A percentile compares a stretch with the other conserved stretches of the same genome.
Evolutionary conservation across 768 basidiomycete species (phyloP).

Genomic region (Myochromella boudieri): DNA sequence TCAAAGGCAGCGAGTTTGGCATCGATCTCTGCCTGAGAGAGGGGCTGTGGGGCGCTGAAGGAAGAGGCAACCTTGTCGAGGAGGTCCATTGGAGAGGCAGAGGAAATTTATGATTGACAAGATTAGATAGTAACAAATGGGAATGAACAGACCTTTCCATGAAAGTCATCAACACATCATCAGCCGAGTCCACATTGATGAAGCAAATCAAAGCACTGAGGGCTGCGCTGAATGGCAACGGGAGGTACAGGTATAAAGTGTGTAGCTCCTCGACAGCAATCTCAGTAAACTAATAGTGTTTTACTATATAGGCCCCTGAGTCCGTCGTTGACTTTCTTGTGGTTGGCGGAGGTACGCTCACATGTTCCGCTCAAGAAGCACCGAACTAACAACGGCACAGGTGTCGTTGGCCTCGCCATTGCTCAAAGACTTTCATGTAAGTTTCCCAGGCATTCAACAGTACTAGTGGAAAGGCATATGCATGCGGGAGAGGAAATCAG

Average conservation of each 20-base stretch:
- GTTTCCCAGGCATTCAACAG: slow-evolving; percentile 70
- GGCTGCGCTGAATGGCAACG: slow-evolving; percentile 61
- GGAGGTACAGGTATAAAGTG: slow-evolving; percentile 64
- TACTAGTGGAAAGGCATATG: slow-evolving; percentile 76
- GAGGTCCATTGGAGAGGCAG: too few species aligned
- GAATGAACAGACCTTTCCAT: too few species aligned
- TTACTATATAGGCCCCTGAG: slow-evolving; percentile 53
- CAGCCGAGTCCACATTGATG: slow-evolving; percentile 26
- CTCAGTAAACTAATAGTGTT: background rate
- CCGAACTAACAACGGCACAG: too few species aligned
- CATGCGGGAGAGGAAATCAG: slow-evolving; percentile 86
- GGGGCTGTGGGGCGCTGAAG: slow-evolving; percentile 34
- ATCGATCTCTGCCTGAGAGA: slow-evolving; percentile 30
- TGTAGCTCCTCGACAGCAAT: background rate
- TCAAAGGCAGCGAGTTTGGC: slow-evolving; percentile 51
- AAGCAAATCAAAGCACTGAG: slow-evolving; percentile 46
- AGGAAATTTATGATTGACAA: background rate
- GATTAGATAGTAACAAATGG: slow-evolving; percentile 9
- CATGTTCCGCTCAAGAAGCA: background rate
- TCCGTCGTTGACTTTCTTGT: slow-evolving; percentile 79
- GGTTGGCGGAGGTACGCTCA: slow-evolving; percentile 74
- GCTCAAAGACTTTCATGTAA: slow-evolving; percentile 68
- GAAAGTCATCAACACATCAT: too few species aligned
- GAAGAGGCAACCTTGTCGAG: slow-evolving; percentile 20
- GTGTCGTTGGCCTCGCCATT: slow-evolving; percentile 84